Base-by-base conservation (phyloP, 345 rosid genomes). In the Passiflora organensis region DNA sequence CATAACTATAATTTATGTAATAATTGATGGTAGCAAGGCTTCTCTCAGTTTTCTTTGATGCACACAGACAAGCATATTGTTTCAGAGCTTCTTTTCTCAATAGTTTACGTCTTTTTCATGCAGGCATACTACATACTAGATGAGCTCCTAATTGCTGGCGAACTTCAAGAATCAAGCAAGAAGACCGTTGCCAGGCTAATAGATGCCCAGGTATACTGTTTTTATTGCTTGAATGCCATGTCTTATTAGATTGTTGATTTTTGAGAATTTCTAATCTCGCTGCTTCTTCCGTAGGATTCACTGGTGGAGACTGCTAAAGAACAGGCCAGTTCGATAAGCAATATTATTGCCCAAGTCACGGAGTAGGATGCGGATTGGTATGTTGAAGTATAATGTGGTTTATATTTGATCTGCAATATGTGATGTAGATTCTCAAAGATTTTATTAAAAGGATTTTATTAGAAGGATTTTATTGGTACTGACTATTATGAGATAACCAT, bases 151-250 rank as follows among this genome's bases (percentile, higher is more conserved):
- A 80, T 89, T 59, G 99, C 96, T 10, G 99, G 97, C 1, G 96
- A 93, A 65, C 95, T 93, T 62, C 99, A 93, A 71, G 99, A 89
- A 72, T 63, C 97, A 0, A 93, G 99, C 81, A 93, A 93, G 78
- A 93, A 93, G 62, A 89, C 89, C 11, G 82, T 86, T 24, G 95
- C 97, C 42, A 77, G 89, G 75, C 67, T 86, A 57, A 82, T 93
- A 57, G 82, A 91, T 43, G 90, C 96, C 0, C 97, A 89, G 95
- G 96, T 86, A 68, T 48, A 6, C 12, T 19, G 10, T n/a, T 24
- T 55, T 41, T 55, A 3, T 15, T 13, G 2, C 14, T 32, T 22
- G 16, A 19, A 11, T 6, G 15, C 23, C 24, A 5, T 56, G 54
- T 25, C 13, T 53, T 24, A 10, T 19, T 19, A 43, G 9, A 6